phyloP scores from a whole-genome alignment of 176 grass and related monocot genomes.

The Hyparrhenia diplandra region DNA sequence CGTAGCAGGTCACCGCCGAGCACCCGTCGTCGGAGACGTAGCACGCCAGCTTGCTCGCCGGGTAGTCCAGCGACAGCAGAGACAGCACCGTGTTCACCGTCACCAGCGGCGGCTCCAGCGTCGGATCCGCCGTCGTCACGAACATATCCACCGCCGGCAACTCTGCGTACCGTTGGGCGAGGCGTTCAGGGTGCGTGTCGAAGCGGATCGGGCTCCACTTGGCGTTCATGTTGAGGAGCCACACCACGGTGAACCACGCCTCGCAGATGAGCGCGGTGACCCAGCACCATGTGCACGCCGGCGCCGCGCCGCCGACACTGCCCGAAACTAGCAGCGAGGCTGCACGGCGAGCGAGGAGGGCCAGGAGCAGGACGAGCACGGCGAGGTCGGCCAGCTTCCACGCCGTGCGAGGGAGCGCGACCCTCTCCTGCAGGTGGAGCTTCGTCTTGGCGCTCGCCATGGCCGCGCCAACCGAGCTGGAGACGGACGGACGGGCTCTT shows the following conservation, averaged over 20 bases:
- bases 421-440: no score
- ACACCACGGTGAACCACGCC: conserved; percentile 43
- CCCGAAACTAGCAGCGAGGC: neutral
- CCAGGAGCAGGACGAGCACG: conserved; percentile 38
- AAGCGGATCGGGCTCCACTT: conserved; percentile 42
- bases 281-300: conserved; percentile 5
- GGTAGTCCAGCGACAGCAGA: conserved; percentile 56
- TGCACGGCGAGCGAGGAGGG: conserved; percentile 1
- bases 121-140: conserved; percentile 55
- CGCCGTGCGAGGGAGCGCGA: no score
- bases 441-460: no score
- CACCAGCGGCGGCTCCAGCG: conserved; percentile 41
- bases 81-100: conserved; percentile 66
- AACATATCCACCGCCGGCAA: conserved; percentile 61
- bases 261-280: conserved; percentile 29
- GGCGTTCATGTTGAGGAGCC: conserved; percentile 37
- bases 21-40: conserved; percentile 64
- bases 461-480: no score
- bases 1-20: conserved; percentile 43
- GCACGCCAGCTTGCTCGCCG: conserved; percentile 46
- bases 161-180: neutral
- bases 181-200: conserved; percentile 21
- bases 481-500: no score
- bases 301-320: neutral
- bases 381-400: no score